These are phyloP conservation scores for Pseudozyma sp. DNA, from an alignment of 1,284 basidiomycete genomes.

Conservation along the genomic window DNA sequence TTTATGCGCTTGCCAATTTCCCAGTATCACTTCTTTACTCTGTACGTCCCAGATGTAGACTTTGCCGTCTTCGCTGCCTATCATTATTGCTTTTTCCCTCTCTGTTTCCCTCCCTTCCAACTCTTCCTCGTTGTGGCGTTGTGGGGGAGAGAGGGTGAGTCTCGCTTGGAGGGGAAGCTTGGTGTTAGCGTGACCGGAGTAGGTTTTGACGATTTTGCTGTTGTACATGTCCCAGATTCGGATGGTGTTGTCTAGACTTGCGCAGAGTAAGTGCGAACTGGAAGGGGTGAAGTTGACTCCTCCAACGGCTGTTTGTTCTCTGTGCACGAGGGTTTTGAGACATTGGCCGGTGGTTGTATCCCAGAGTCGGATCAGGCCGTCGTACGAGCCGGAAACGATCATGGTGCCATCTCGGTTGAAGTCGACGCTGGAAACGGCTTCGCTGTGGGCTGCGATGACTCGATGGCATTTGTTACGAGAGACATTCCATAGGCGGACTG, in stretches of 20 bases:
- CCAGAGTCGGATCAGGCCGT: conserved; percentile 88
- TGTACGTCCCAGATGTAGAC: conserved; percentile 93
- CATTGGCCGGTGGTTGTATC: conserved; percentile 96
- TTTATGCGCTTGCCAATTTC: conserved; percentile 81
- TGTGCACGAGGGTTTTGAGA: conserved; percentile 94
- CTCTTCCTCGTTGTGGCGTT: not conserved
- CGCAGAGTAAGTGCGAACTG: conserved; percentile 85
- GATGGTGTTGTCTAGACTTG: conserved; percentile 91
- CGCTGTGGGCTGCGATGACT: conserved; percentile 85
- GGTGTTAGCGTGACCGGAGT: conserved; percentile 82
- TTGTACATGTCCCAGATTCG: conserved; percentile 93
- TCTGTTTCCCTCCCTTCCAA: too few species aligned
- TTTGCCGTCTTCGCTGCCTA: conserved; percentile 90
- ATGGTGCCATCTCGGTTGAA: conserved; percentile 96
- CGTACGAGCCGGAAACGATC: conserved; percentile 92
- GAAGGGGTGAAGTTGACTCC: conserved; percentile 91
- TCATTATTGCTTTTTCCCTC: conserved; percentile 72
- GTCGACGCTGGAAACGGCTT: conserved; percentile 90
- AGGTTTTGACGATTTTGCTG: conserved; percentile 93
- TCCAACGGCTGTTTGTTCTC: conserved; percentile 91
- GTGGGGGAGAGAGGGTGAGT: conserved; percentile 23
- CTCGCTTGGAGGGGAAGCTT: conserved; percentile 74
- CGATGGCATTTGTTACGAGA: conserved; percentile 72
- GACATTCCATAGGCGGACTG: conserved; percentile 95
- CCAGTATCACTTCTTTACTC: conserved; percentile 77